Percentiles rank a stretch among this genome's conserved stretches.
phyloP scores from a whole-genome alignment of 2,329 filamentous ascomycete species.

The Aspergillus costaricaensis region DNA sequence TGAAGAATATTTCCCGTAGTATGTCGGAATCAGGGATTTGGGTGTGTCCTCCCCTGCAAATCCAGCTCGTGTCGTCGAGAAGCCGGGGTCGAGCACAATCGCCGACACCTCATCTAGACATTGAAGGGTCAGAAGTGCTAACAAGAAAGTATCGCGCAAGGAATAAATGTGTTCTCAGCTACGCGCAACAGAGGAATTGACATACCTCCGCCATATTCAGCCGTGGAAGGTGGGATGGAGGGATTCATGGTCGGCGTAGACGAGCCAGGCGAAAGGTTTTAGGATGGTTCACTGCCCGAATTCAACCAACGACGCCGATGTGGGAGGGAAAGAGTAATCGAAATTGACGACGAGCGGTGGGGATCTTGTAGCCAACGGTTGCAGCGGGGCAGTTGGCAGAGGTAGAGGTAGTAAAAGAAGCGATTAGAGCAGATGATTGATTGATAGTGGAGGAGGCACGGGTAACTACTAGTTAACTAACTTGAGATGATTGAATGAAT shows the following conservation, averaged over 20 bases:
- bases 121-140: slow-evolving; percentile 9
- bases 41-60: slow-evolving; percentile 98
- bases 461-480: neutral
- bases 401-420: neutral
- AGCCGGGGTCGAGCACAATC: slow-evolving; percentile 93
- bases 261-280: slow-evolving; percentile 11
- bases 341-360: neutral
- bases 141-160: neutral
- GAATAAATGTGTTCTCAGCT: neutral
- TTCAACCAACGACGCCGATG: neutral
- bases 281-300: neutral
- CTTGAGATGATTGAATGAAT: slow-evolving; percentile 7
- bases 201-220: slow-evolving; percentile 54
- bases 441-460: neutral
- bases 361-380: neutral
- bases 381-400: neutral
- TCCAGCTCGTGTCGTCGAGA: slow-evolving; percentile 85
- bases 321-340: neutral
- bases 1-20: slow-evolving; percentile 69
- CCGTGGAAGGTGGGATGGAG: slow-evolving; percentile 47
- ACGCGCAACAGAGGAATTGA: slow-evolving; percentile 19
- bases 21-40: slow-evolving; percentile 87
- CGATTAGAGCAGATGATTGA: neutral
- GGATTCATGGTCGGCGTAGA: slow-evolving; percentile 38
- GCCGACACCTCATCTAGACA: slow-evolving; percentile 91